These are phyloP conservation scores for Claviceps maximensis DNA, from an alignment of 2,329 filamentous ascomycete genomes.

Conservation along the genomic window DNA sequence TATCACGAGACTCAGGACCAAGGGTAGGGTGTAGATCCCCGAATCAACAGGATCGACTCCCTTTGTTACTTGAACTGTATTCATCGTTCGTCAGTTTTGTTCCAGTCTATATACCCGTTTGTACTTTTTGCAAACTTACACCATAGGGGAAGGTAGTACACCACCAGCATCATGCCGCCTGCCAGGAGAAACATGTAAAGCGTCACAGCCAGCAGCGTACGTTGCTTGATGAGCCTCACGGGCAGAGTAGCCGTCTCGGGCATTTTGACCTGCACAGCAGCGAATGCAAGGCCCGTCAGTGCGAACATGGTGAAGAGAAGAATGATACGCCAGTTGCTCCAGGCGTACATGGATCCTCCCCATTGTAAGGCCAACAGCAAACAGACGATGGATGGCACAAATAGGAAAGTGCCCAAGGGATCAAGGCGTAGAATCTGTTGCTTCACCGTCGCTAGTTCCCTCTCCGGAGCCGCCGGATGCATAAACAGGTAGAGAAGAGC, in stretches of 20 bases:
- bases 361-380: slow-evolving; percentile 43
- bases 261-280: slow-evolving; percentile 30
- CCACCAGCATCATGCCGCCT: not conserved
- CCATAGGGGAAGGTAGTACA: not conserved
- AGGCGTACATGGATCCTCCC: slow-evolving; percentile 39
- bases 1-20: not conserved
- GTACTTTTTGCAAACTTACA: not conserved
- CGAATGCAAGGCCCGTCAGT: slow-evolving; percentile 31
- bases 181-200: not conserved
- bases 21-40: not conserved
- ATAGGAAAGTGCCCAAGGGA: slow-evolving; percentile 32
- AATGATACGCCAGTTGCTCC: slow-evolving; percentile 34
- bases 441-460: slow-evolving; percentile 20
- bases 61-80: not conserved
- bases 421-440: slow-evolving; percentile 33
- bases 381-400: slow-evolving; percentile 38
- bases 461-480: slow-evolving; percentile 9
- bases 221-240: slow-evolving; percentile 30
- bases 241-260: slow-evolving; percentile 32
- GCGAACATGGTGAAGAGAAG: slow-evolving; percentile 38
- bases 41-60: not conserved
- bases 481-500: slow-evolving; percentile 34
- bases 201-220: slow-evolving; percentile 32
- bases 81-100: not conserved
- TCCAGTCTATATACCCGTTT: not conserved